Conservation (phyloP, 1,139 yeast genomes). For the Geotrichum cucujoidarum region DNA sequence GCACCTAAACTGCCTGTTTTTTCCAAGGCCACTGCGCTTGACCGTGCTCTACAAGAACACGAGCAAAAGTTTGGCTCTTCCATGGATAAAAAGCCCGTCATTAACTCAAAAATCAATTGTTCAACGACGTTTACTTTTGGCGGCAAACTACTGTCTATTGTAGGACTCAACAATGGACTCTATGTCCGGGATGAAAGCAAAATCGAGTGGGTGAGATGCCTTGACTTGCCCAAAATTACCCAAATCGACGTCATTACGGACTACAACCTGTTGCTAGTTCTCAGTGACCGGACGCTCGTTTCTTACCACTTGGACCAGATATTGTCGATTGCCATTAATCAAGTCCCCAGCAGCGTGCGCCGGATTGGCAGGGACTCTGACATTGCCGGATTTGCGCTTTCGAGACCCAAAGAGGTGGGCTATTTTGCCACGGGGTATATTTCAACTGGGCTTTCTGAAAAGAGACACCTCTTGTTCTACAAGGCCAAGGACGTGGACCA, state of each 20-base stretch:
- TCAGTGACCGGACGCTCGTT: constrained; percentile 55
- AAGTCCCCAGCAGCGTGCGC: constrained; percentile 11
- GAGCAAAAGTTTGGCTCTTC: constrained; percentile 11
- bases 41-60: constrained; percentile 42
- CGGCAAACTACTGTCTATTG: constrained; percentile 37
- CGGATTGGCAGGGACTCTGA: constrained; percentile 13
- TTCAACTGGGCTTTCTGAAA: constrained; percentile 15
- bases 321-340: constrained; percentile 21
- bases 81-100: constrained; percentile 26
- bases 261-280: constrained; percentile 53
- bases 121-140: constrained; percentile 36
- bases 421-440: constrained; percentile 17
- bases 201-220: constrained; percentile 54
- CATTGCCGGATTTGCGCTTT: constrained; percentile 18
- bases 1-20: constrained; percentile 60
- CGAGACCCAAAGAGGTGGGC: constrained; percentile 17
- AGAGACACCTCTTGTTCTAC: constrained; percentile 50
- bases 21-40: constrained; percentile 60
- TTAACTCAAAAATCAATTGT: constrained; percentile 34
- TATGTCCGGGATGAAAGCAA: constrained; percentile 36
- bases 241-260: constrained; percentile 58
- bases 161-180: constrained; percentile 47
- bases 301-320: constrained; percentile 53
- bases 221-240: constrained; percentile 51
- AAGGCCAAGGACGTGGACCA: constrained; percentile 31